A percentile compares a stretch with the other conserved stretches of the same genome.
Conservation (phyloP, 2,329 filamentous ascomycete genomes). For the Lomentospora prolificans region DNA sequence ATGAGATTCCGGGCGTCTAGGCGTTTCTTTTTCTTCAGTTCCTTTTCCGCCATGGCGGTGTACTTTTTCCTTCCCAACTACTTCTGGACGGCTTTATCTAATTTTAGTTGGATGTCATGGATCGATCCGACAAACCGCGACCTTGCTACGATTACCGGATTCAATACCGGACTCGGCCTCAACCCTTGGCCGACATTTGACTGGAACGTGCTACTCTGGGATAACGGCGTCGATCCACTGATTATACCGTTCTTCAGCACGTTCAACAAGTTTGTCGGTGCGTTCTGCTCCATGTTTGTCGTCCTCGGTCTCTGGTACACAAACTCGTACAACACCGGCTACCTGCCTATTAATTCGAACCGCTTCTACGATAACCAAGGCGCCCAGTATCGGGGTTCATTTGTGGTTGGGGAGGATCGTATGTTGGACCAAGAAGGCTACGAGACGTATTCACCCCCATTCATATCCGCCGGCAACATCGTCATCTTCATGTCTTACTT, state of each 20-base stretch:
- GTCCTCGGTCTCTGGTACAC: slow-evolving; percentile 48
- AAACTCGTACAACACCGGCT: slow-evolving; percentile 47
- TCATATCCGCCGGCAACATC: slow-evolving; percentile 38
- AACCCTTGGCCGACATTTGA: slow-evolving; percentile 32
- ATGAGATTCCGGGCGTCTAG: slow-evolving; percentile 30
- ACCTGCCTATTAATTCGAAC: slow-evolving; percentile 43
- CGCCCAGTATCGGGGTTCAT: slow-evolving; percentile 34
- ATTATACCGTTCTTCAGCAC: slow-evolving; percentile 49
- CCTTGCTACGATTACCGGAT: slow-evolving; percentile 26
- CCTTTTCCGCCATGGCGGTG: slow-evolving; percentile 36
- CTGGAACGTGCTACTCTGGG: slow-evolving; percentile 29
- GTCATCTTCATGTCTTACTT: slow-evolving; percentile 47
- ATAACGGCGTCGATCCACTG: slow-evolving; percentile 24
- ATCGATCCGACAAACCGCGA: slow-evolving; percentile 33
- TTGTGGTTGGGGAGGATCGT: slow-evolving; percentile 29
- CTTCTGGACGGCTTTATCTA: slow-evolving; percentile 35
- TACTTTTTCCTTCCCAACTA: slow-evolving; percentile 47
- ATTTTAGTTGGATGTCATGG: slow-evolving; percentile 45
- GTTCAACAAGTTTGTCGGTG: slow-evolving; percentile 50
- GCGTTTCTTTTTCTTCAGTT: slow-evolving; percentile 34
- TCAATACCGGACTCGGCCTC: slow-evolving; percentile 27
- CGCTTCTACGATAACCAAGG: slow-evolving; percentile 40
- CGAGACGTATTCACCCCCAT: slow-evolving; percentile 40
- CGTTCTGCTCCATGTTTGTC: slow-evolving; percentile 44
- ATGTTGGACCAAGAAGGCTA: slow-evolving; percentile 37